Base-by-base conservation (phyloP, 2,329 filamentous ascomycete genomes). In the Metarhizium anisopliae region DNA sequence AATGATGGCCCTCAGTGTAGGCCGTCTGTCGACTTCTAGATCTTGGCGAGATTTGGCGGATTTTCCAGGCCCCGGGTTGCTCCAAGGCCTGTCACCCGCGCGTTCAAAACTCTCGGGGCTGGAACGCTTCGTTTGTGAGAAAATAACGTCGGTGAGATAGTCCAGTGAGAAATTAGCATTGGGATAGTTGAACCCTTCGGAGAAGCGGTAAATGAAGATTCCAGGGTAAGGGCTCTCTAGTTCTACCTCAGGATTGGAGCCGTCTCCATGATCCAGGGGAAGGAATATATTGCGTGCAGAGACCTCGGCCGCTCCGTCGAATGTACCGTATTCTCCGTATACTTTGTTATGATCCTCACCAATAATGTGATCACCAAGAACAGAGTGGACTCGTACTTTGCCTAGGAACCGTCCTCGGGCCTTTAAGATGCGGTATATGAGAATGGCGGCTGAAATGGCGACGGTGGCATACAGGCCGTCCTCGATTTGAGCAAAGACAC, bases 181-280 rank as follows among this genome's bases (percentile, higher is more conserved):
- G 58, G 93, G 90, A 66, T 97, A 99, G 72, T 94, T 95, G 78
- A 95, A 96, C 47, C 92, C 90, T 73, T 97, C 93, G 0, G 88
- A 85, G 71, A 96, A 96, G 49, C 93, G 85, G 75, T 95, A 97
- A 66, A 97, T 95, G 72, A 97, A 95, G 61, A 99, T 81, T 53
- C 94, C 94, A 0, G 93, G 93, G 64, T 94, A 90, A 1, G 94
- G 92, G 55, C 83, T 83, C 59, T 89, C 79, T n/a, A 95, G 77
- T 11, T 87, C 80, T 50, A 97, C 79, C 30, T 86, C 79, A 0
- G 93, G 93, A 69, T 97, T 97, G 1, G 90, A 91, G 35, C 93
- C 93, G 67, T 97, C 93, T n/a, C 79, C 78, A 68, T 95, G 90
- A 63, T 89, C 84, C 57, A 96, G 78, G 0, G 94, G 94, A 20